Conservation (phyloP, 202 grass and related monocot species). For the Digitaria exilis region DNA sequence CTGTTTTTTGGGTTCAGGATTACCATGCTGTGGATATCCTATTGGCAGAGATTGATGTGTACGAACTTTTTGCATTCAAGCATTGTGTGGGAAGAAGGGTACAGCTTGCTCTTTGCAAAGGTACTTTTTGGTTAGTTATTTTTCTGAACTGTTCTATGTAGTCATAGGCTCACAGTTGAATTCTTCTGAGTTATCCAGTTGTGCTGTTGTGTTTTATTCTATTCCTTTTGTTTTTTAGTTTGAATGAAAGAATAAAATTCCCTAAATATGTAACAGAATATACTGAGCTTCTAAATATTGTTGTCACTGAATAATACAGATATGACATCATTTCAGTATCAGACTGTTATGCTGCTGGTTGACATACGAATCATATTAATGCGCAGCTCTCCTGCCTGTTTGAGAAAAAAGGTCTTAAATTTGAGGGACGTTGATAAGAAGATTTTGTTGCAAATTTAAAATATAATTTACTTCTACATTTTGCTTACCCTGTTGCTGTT, state of each 20-base stretch:
- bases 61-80: constrained; percentile 96
- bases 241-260: neutral
- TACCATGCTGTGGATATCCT: constrained; percentile 90
- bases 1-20: constrained; percentile 56
- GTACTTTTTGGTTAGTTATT: constrained; percentile 35
- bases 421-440: neutral
- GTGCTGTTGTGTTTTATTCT: neutral
- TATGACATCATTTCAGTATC: neutral
- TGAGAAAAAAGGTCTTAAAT: neutral
- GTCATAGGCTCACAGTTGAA: neutral
- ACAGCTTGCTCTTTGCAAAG: constrained; percentile 92
- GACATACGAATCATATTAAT: too few relatives aligned
- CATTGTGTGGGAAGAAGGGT: constrained; percentile 89
- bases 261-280: neutral
- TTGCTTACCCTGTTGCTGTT: neutral
- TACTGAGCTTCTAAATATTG: neutral
- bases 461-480: neutral
- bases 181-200: neutral
- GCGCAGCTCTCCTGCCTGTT: too few relatives aligned
- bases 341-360: neutral
- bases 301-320: neutral
- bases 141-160: constrained; percentile 10
- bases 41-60: constrained; percentile 96
- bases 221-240: constrained; percentile 8
- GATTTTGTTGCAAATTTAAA: neutral